phyloP scores from a whole-genome alignment of 805 yeast species.

The Saccharomyces eubayanus region DNA sequence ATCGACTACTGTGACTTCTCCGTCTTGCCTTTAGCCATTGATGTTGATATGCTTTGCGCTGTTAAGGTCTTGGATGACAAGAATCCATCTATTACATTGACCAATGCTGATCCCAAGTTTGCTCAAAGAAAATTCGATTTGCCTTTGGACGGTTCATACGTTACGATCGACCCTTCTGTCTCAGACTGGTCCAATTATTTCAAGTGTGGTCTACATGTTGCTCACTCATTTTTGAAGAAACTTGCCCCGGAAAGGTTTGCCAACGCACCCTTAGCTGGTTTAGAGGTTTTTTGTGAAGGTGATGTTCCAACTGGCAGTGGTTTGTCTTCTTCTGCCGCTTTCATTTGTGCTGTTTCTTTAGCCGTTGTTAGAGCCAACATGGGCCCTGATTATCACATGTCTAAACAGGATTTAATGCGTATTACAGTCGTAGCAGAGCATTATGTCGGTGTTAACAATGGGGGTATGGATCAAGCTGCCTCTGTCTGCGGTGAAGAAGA shows the following conservation, averaged over 20 bases:
- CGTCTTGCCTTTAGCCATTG: conserved; percentile 66
- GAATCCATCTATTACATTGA: conserved; percentile 26
- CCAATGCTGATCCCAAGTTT: conserved; percentile 33
- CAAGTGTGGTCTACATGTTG: conserved; percentile 56
- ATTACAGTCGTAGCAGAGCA: conserved; percentile 63
- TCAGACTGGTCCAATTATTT: conserved; percentile 61
- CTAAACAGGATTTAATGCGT: conserved; percentile 46
- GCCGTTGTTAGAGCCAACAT: conserved; percentile 49
- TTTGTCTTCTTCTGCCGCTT: conserved; percentile 62
- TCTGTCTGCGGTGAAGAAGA: conserved; percentile 53
- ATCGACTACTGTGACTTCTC: conserved; percentile 61
- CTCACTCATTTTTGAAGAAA: conserved; percentile 39
- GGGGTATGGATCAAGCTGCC: conserved; percentile 78
- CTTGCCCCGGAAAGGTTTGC: conserved; percentile 22
- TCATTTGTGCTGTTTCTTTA: conserved; percentile 56
- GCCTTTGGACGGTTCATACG: conserved; percentile 34
- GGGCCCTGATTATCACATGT: conserved; percentile 27
- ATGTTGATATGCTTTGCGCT: conserved; percentile 54
- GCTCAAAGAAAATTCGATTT: conserved; percentile 32
- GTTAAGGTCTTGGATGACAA: conserved; percentile 27
- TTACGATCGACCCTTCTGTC: conserved; percentile 41
- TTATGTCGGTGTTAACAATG: conserved; percentile 64
- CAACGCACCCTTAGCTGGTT: conserved; percentile 34
- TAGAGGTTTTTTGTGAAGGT: conserved; percentile 50
- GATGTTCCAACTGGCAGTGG: conserved; percentile 69